Conservation (phyloP, 225 moss, liverwort and hornwort genomes). For the Bryoerythrophyllum caledonicum region DNA sequence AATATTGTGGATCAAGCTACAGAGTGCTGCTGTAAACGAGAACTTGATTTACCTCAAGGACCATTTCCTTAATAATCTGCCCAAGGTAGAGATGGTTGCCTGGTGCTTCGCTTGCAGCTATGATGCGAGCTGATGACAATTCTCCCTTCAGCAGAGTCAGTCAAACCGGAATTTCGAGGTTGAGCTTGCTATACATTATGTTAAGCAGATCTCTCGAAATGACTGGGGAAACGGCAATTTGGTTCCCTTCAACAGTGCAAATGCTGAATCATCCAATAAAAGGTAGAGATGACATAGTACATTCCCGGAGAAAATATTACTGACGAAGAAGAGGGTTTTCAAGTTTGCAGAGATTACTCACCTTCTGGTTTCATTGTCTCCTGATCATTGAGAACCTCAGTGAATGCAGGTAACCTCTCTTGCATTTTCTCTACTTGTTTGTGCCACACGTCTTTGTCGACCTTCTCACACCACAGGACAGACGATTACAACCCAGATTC, state of each 20-base stretch:
- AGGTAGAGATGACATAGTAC: too few relatives aligned
- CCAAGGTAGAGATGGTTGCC: conserved; percentile 29
- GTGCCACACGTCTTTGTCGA: conserved; percentile 39
- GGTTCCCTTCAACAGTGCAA: background rate
- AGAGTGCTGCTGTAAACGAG: background rate
- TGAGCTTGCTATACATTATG: background rate
- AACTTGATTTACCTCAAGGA: conserved; percentile 28
- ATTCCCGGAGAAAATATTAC: background rate
- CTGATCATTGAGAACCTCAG: conserved; percentile 32
- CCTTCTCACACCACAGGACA: conserved; percentile 31
- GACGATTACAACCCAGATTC: background rate
- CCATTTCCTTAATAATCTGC: conserved; percentile 35
- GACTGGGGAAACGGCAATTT: conserved; percentile 9
- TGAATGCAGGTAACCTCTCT: conserved; percentile 24
- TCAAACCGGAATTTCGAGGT: conserved; percentile 39
- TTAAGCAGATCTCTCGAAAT: conserved; percentile 11
- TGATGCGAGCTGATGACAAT: conserved; percentile 23
- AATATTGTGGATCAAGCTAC: background rate
- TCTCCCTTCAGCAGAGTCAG: conserved; percentile 29
- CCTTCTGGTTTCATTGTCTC: conserved; percentile 23
- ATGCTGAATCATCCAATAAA: background rate
- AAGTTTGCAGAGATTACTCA: background rate
- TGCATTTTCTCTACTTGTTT: conserved; percentile 34
- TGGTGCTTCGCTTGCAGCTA: conserved; percentile 20
- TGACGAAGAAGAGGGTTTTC: too few relatives aligned